Evolutionary conservation across 192 early-diverging fungal species (phyloP).

Genomic region (Backusella tuberculispora): DNA sequence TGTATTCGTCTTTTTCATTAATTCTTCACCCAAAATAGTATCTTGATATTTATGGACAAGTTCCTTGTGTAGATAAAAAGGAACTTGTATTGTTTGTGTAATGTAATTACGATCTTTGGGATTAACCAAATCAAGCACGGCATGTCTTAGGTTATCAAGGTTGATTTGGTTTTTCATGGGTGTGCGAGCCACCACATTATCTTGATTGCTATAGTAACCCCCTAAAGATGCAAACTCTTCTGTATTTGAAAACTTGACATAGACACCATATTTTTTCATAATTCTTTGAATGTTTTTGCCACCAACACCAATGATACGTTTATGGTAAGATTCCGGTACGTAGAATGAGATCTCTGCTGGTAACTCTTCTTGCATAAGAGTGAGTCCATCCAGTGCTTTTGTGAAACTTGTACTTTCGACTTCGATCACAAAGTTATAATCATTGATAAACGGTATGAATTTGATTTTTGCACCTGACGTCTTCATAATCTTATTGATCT

Average conservation of each 20-base stretch:
- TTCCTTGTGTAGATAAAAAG: conserved; percentile 59
- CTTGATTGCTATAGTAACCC: conserved; percentile 80
- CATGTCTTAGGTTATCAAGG: conserved; percentile 65
- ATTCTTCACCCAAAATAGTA: conserved; percentile 40
- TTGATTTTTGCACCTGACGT: conserved; percentile 68
- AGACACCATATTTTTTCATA: conserved; percentile 89
- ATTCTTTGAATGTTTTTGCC: conserved; percentile 90
- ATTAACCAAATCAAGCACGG: conserved; percentile 60
- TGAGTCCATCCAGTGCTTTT: conserved; percentile 68
- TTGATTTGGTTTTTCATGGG: conserved; percentile 80
- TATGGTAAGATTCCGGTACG: conserved; percentile 82
- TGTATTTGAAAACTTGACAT: conserved; percentile 85
- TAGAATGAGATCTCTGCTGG: conserved; percentile 86
- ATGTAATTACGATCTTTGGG: conserved; percentile 58
- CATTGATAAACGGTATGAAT: conserved; percentile 65
- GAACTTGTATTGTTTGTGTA: conserved; percentile 53
- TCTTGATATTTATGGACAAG: conserved; percentile 47
- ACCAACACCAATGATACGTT: conserved; percentile 86
- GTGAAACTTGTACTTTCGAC: conserved; percentile 56
- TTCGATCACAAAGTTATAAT: conserved; percentile 85
- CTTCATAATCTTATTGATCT: conserved; percentile 86
- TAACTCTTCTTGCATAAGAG: conserved; percentile 77
- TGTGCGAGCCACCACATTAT: conserved; percentile 85
- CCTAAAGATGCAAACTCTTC: conserved; percentile 79
- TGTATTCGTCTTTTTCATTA: conserved; percentile 60